Evolutionary conservation across 805 yeast species (phyloP).

Genomic region (Yamadazyma olivae): DNA sequence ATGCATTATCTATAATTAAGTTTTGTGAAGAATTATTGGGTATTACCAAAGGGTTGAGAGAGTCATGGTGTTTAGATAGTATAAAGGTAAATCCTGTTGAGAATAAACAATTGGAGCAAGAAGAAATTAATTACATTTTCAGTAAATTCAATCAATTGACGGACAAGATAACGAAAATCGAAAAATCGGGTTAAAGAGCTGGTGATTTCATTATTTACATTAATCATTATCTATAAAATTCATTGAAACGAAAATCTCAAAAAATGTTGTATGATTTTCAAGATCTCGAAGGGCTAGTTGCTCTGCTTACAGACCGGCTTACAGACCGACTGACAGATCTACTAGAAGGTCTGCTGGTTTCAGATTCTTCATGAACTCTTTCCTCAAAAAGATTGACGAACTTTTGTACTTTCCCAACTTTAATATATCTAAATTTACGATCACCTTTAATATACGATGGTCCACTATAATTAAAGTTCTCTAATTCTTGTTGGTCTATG

Average conservation of each 20-base stretch:
- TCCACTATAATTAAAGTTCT: constrained; percentile 15
- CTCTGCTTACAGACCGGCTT: constrained; percentile 7
- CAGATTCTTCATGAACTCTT: constrained; percentile 15
- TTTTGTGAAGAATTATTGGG: constrained; percentile 51
- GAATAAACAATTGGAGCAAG: constrained; percentile 15
- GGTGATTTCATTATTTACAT: too few species aligned
- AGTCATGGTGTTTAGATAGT: constrained; percentile 57
- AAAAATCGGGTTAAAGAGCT: too few species aligned
- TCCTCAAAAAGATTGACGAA: constrained; percentile 44
- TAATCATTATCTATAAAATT: too few species aligned
- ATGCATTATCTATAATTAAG: constrained; percentile 48
- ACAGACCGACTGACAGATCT: constrained; percentile 6
- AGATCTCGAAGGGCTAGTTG: constrained; percentile 5
- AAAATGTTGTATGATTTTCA: too few species aligned
- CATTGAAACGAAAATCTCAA: too few species aligned
- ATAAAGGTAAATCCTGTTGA: constrained; percentile 30
- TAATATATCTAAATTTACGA: constrained; percentile 42
- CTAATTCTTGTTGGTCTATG: constrained; percentile 11
- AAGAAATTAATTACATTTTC: constrained; percentile 23
- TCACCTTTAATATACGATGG: constrained; percentile 38
- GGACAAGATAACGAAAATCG: constrained; percentile 24
- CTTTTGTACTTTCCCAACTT: constrained; percentile 45
- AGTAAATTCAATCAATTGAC: constrained; percentile 33
- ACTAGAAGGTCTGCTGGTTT: constrained; percentile 5
- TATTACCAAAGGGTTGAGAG: constrained; percentile 48